Conservation (phyloP, 495 filamentous ascomycete genomes). For the Ramalina intermedia region DNA sequence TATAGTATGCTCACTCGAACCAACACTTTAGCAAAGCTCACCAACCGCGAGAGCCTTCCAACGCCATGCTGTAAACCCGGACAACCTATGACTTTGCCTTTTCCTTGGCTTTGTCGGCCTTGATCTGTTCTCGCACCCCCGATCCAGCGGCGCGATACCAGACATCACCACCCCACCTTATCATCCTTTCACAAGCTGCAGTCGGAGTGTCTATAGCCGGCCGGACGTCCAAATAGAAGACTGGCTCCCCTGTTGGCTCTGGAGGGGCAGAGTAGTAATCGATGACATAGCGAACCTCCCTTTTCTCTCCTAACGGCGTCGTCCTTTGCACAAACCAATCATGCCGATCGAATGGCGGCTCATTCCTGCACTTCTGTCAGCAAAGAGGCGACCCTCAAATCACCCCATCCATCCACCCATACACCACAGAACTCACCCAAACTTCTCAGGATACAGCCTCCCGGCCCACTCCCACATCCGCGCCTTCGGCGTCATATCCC, state of each 20-base stretch:
- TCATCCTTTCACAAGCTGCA: conserved; percentile 63
- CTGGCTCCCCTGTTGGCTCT: conserved; percentile 80
- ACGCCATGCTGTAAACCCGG: not conserved
- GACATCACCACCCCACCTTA: conserved; percentile 84
- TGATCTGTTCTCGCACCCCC: conserved; percentile 7
- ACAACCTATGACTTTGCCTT: not conserved
- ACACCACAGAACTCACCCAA: conserved; percentile 37
- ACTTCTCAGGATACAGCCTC: conserved; percentile 62
- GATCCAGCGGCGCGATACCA: conserved; percentile 83
- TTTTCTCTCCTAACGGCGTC: conserved; percentile 37
- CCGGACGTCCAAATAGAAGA: conserved; percentile 95
- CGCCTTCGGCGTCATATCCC: conserved; percentile 84
- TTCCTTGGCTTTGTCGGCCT: not conserved
- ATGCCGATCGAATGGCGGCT: conserved; percentile 92
- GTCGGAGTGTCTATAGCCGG: conserved; percentile 78
- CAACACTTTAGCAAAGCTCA: no score
- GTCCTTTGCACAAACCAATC: conserved; percentile 85
- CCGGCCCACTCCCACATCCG: conserved; percentile 64
- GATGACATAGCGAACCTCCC: conserved; percentile 88
- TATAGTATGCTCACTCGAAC: no score
- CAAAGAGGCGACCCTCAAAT: not conserved
- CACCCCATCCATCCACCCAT: not conserved
- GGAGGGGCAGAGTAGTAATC: conserved; percentile 88
- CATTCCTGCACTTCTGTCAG: conserved; percentile 32
- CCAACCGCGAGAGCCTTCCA: not conserved